phyloP scores from a whole-genome alignment of 345 rosid genomes.

The Salix brachista region DNA sequence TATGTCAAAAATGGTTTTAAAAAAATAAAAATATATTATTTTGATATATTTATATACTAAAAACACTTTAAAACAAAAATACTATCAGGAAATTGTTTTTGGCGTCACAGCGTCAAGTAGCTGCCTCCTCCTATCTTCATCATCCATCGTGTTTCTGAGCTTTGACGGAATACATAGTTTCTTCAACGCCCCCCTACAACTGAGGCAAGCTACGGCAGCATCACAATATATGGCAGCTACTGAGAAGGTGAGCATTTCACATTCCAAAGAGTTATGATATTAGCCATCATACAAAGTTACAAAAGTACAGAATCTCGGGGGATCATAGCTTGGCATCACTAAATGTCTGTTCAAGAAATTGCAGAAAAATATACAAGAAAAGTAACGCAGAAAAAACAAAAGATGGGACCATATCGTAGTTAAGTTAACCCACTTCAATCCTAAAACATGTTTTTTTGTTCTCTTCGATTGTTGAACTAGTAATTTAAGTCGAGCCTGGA shows the following conservation, averaged over 20 bases:
- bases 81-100: neutral
- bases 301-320: neutral
- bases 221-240: neutral
- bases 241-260: neutral
- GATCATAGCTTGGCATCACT: neutral
- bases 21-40: too few species aligned
- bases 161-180: neutral
- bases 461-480: neutral
- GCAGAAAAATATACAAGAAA: too few species aligned
- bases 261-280: neutral
- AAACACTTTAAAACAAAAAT: too few species aligned
- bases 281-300: neutral
- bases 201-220: neutral
- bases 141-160: neutral
- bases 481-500: slow-evolving; percentile 69
- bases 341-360: neutral
- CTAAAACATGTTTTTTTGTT: neutral
- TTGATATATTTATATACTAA: too few species aligned
- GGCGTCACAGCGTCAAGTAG: neutral
- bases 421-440: neutral
- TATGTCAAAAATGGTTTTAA: too few species aligned
- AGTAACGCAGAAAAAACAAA: neutral
- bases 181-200: neutral
- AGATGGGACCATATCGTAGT: too few species aligned
- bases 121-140: neutral